Conservation (phyloP, 495 filamentous ascomycete species). For the Hypoxylon trugodes region DNA sequence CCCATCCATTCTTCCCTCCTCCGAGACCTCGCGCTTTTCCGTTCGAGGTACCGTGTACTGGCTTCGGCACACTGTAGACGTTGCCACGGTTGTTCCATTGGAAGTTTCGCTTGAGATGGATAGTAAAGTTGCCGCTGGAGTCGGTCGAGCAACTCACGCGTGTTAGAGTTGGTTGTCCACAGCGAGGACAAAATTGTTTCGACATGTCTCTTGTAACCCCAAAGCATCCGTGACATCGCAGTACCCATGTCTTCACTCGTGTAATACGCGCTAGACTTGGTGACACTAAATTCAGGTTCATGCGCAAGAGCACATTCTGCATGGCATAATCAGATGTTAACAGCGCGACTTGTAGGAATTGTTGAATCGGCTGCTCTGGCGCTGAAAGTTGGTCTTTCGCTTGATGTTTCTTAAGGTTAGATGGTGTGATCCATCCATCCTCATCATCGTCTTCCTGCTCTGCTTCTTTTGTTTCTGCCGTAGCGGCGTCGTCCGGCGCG, state of each 20-base stretch:
- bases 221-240: slow-evolving; percentile 96
- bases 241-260: slow-evolving; percentile 82
- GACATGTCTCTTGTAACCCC: slow-evolving; percentile 80
- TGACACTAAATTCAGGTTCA: slow-evolving; percentile 92
- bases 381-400: slow-evolving; percentile 60
- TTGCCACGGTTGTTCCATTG: slow-evolving; percentile 95
- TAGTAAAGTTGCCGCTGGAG: slow-evolving; percentile 77
- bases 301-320: slow-evolving; percentile 93
- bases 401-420: slow-evolving; percentile 87
- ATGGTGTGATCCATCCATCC: slow-evolving; percentile 94
- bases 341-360: slow-evolving; percentile 80
- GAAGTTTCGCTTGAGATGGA: slow-evolving; percentile 94
- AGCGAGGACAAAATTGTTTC: slow-evolving; percentile 93
- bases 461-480: slow-evolving; percentile 43
- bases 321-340: slow-evolving; percentile 96
- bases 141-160: slow-evolving; percentile 87
- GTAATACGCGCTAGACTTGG: slow-evolving; percentile 77
- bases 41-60: slow-evolving; percentile 78
- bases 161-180: slow-evolving; percentile 86
- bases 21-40: slow-evolving; percentile 72
- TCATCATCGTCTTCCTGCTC: slow-evolving; percentile 68
- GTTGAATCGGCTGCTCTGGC: slow-evolving; percentile 58
- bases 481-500: slow-evolving; percentile 3
- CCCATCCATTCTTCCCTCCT: slow-evolving; percentile 89
- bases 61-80: slow-evolving; percentile 89